Percentiles rank a stretch among this genome's conserved stretches.
Evolutionary conservation across 257 asterid species (phyloP).

Genomic region (Capsicum pubescens): DNA sequence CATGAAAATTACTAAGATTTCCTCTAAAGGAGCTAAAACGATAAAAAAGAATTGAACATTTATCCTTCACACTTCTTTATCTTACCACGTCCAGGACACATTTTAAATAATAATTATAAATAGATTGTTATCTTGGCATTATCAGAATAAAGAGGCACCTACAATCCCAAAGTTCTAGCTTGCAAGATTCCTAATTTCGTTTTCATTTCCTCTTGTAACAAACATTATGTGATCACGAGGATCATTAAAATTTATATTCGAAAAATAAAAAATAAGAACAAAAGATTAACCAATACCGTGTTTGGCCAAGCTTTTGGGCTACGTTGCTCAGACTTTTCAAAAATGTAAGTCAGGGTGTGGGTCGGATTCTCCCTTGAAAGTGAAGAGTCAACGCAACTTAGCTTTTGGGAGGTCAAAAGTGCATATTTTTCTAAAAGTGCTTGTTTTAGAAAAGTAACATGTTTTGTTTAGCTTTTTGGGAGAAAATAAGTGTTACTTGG

Average conservation of each 20-base stretch:
- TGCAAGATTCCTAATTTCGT: not conserved
- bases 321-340: too few species aligned
- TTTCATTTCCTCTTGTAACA: not conserved
- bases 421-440: too few species aligned
- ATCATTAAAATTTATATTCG: not conserved
- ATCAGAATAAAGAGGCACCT: not conserved
- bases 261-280: not conserved
- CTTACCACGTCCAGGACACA: not conserved
- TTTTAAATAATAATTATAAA: not conserved
- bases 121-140: not conserved
- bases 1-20: not conserved
- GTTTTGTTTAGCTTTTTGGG: too few species aligned
- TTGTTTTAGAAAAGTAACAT: too few species aligned
- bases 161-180: not conserved
- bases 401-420: too few species aligned
- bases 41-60: not conserved
- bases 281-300: not conserved
- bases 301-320: too few species aligned
- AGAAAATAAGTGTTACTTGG: too few species aligned
- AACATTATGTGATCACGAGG: not conserved
- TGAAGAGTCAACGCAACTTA: too few species aligned
- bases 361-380: too few species aligned
- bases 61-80: not conserved
- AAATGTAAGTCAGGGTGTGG: too few species aligned
- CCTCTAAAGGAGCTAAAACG: not conserved